Evolutionary conservation across 1,284 basidiomycete genomes (phyloP), one percentile per base, ranked within the genome.

Genomic region (Cystobasidium sp.): DNA sequence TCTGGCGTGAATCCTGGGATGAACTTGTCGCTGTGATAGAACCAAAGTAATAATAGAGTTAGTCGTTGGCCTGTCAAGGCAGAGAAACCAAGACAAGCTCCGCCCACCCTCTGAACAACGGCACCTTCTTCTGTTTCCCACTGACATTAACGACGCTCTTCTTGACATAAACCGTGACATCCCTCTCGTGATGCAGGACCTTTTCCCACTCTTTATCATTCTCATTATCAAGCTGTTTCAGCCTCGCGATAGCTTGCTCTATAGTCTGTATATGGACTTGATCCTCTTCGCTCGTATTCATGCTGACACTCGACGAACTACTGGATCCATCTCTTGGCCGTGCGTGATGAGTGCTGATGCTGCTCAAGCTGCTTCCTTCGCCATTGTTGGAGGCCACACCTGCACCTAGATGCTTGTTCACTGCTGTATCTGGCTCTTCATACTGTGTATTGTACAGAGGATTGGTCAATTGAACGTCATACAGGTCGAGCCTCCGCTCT

Each of bases 1-100:
- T 76, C 74, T 10, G 79, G 79, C 2, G 74, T 63, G 47, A 76
- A 79, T 10, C 79, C 79, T 41, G 68, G 68, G 56, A 80, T 78
- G 67, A 79, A 75, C 31, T 75, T 68, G 5, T 77, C 77, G 1
- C 70, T 73, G 52, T 41, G 44, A 18, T 37, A 3, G 20, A 22
- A 39, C 1, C 16, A 58, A 5, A 58, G 14, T 20, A 6, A 16
- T 16, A 1, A 20, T 1, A 16, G 20, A 1, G 6, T 20, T 16
- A 51, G 16, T 3, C 47, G 3, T 14, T 37, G 18, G 1, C 55
- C 4, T 37, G 14, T 31, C 4, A n/a, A 37, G 8, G 1, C 1
- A 31, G 31, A 31, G 55, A 56, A 77, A 72, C 75, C 75, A 31
- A 75, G 75, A 49, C 75, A 75, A 16, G 74, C 72, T 39, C 65